Evolutionary conservation across 2,329 filamentous ascomycete genomes (phyloP).

Genomic region (Pezicula radicicola): DNA sequence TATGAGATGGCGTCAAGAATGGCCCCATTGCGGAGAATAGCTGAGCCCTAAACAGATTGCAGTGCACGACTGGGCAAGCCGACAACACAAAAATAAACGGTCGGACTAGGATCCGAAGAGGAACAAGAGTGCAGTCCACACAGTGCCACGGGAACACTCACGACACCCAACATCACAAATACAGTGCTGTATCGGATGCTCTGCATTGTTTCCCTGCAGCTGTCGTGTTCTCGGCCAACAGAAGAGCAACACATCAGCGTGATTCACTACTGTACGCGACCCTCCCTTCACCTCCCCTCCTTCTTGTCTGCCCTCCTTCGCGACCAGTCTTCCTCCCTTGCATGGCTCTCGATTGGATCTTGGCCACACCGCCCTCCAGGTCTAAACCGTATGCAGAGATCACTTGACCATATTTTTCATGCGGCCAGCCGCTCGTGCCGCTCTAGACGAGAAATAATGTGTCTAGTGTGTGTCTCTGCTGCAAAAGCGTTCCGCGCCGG

Average conservation of each 20-base stretch:
- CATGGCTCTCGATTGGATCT: not conserved
- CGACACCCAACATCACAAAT: no score
- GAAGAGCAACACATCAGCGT: not conserved
- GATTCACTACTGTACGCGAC: not conserved
- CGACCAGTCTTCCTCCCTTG: not conserved
- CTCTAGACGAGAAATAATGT: conserved; percentile 11
- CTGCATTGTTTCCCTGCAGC: no score
- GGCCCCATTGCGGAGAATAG: no score
- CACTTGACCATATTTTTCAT: conserved; percentile 22
- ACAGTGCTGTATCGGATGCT: no score
- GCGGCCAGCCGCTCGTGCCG: conserved; percentile 26
- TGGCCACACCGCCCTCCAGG: conserved; percentile 15
- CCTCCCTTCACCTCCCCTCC: not conserved
- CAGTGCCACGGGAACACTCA: no score
- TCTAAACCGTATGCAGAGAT: conserved; percentile 13
- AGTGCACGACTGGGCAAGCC: no score
- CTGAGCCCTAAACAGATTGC: no score
- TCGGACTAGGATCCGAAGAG: no score
- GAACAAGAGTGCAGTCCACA: no score
- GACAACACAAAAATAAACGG: no score
- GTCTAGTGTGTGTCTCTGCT: conserved; percentile 12
- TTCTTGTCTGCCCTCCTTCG: not conserved
- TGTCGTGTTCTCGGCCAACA: not conserved
- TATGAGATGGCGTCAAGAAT: no score
- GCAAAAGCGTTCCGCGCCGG: conserved; percentile 10